Percentiles rank a stretch among this genome's conserved stretches.
Conservation (phyloP, 1,284 basidiomycete species). For the Tetrapyrgos nigripes region DNA sequence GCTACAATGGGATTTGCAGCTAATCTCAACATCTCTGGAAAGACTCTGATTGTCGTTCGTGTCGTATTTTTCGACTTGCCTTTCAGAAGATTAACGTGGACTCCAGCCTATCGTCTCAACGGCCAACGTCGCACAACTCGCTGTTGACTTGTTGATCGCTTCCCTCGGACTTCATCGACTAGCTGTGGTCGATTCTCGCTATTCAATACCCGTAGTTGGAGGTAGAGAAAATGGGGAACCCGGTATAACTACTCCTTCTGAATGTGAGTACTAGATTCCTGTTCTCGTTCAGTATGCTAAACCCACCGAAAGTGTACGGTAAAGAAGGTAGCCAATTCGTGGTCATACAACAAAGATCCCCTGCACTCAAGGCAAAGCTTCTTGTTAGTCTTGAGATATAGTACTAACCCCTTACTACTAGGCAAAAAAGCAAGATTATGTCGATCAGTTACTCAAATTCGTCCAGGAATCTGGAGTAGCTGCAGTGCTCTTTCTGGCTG, state of each 20-base stretch:
- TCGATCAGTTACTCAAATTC: slow-evolving; percentile 62
- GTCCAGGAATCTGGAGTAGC: slow-evolving; percentile 53
- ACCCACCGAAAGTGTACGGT: slow-evolving; percentile 62
- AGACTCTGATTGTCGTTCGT: slow-evolving; percentile 58
- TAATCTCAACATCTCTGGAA: slow-evolving; percentile 45
- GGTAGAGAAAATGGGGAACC: slow-evolving; percentile 60
- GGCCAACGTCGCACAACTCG: slow-evolving; percentile 80
- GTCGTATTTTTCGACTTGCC: slow-evolving; percentile 5
- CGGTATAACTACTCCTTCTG: slow-evolving; percentile 75
- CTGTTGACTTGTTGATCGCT: slow-evolving; percentile 74
- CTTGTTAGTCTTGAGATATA: background rate
- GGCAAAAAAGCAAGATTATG: slow-evolving; percentile 74
- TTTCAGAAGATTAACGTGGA: slow-evolving; percentile 15
- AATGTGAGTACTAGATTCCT: slow-evolving; percentile 60
- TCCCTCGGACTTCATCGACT: slow-evolving; percentile 65
- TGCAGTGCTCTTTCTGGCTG: slow-evolving; percentile 68
- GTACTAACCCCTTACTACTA: slow-evolving; percentile 31
- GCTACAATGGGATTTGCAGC: slow-evolving; percentile 43
- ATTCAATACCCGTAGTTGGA: slow-evolving; percentile 74
- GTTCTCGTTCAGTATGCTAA: background rate
- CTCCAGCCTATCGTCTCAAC: slow-evolving; percentile 80
- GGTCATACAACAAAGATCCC: slow-evolving; percentile 79
- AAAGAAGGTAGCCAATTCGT: slow-evolving; percentile 52
- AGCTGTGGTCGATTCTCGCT: slow-evolving; percentile 65
- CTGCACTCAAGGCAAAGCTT: slow-evolving; percentile 66